Conservation (phyloP, 768 basidiomycete species). For the Guyanaporus albipodus region DNA sequence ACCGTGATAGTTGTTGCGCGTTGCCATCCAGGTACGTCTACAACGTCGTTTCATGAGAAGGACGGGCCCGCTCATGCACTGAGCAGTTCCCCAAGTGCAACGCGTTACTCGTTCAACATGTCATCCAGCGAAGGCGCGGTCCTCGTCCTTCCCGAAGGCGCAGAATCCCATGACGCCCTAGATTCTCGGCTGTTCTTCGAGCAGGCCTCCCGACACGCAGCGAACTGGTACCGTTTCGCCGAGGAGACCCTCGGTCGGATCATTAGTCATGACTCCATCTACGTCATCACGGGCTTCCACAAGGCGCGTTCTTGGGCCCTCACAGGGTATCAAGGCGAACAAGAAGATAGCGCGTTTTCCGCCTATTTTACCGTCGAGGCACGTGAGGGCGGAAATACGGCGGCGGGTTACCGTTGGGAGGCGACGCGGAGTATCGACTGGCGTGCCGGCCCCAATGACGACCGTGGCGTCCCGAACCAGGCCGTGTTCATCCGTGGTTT, state of each 20-base stretch:
- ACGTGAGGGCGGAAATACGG: constrained; percentile 6
- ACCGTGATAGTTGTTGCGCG: not conserved
- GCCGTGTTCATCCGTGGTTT: constrained; percentile 30
- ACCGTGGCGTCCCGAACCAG: constrained; percentile 20
- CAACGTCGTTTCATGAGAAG: no score
- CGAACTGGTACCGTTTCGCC: constrained; percentile 31
- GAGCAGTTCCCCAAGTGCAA: not conserved
- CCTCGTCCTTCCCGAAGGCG: constrained; percentile 34
- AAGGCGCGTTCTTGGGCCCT: constrained; percentile 30
- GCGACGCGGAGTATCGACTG: constrained; percentile 16
- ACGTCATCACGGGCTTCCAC: constrained; percentile 30
- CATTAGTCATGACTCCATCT: constrained; percentile 31
- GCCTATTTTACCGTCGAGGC: constrained; percentile 15
- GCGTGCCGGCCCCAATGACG: constrained; percentile 16
- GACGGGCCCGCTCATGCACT: no score
- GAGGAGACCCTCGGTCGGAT: constrained; percentile 24
- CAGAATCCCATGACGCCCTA: constrained; percentile 23
- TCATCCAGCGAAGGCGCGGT: constrained; percentile 30
- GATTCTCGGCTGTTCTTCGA: constrained; percentile 24
- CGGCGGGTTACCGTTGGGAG: constrained; percentile 16
- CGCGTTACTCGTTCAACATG: constrained; percentile 12
- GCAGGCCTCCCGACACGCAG: constrained; percentile 25
- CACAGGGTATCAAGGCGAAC: constrained; percentile 19
- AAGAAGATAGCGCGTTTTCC: not conserved
- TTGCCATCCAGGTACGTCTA: constrained; percentile 6